A percentile compares a stretch with the other conserved stretches of the same genome.
Evolutionary conservation across 148 eudicot species (phyloP).

Genomic region (Chenopodium formosanum): DNA sequence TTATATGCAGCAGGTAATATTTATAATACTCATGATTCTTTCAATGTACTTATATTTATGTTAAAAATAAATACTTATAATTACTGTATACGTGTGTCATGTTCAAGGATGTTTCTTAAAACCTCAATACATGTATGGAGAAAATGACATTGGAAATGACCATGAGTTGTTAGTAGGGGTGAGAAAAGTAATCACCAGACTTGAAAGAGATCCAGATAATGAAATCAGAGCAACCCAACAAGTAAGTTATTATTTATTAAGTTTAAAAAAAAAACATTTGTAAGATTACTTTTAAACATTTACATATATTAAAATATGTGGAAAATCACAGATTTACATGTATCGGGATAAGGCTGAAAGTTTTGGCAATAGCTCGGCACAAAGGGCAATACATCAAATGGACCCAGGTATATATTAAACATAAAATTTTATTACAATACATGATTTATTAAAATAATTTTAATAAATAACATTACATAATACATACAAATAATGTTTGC

Average conservation of each 20-base stretch:
- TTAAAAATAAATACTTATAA: no score
- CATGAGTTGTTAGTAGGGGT: not conserved
- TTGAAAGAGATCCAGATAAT: not conserved
- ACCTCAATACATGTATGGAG: not conserved
- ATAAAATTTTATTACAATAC: no score
- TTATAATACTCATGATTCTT: no score
- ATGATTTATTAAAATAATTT: no score
- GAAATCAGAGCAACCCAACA: not conserved
- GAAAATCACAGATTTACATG: not conserved
- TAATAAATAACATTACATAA: no score
- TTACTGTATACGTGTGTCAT: no score
- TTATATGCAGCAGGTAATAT: constrained; percentile 1
- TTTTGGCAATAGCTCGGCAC: not conserved
- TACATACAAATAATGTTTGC: no score
- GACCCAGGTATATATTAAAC: not conserved
- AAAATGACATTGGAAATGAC: not conserved
- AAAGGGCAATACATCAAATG: not conserved
- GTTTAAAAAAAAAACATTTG: no score
- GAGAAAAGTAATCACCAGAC: not conserved
- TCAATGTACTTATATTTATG: no score
- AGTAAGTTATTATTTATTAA: not conserved
- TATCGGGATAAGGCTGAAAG: not conserved
- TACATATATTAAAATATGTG: no score
- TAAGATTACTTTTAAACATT: no score
- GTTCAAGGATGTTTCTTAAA: not conserved